Percentiles rank a stretch among this genome's conserved stretches.
These are phyloP conservation scores for Phytophthora parvispora DNA, from an alignment of 352 stramenopile genomes.

Conservation along the genomic window DNA sequence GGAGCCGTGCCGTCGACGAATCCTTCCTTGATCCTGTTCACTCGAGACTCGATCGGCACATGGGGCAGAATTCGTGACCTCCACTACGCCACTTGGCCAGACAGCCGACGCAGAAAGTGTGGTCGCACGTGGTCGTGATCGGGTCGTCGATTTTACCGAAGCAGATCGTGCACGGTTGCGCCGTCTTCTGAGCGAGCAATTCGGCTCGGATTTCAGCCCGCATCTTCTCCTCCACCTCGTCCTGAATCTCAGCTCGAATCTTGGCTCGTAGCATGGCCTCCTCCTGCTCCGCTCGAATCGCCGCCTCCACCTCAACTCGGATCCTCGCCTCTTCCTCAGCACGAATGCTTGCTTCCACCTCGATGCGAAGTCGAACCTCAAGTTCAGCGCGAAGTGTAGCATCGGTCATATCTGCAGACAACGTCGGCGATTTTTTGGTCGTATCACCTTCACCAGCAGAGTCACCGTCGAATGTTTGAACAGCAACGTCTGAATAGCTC, in stretches of 20 bases:
- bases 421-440: neutral
- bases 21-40: slow-evolving; percentile 1
- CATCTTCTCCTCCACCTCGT: slow-evolving; percentile 27
- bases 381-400: neutral
- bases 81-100: slow-evolving; percentile 10
- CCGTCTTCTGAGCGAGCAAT: slow-evolving; percentile 13
- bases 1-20: too few relatives aligned
- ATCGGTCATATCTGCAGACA: neutral
- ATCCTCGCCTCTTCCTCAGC: slow-evolving; percentile 17
- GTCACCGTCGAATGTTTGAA: slow-evolving; percentile 1
- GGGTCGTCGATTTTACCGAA: slow-evolving; percentile 7
- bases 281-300: slow-evolving; percentile 20
- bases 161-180: slow-evolving; percentile 22
- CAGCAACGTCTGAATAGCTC: too few relatives aligned
- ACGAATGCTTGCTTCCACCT: slow-evolving; percentile 24
- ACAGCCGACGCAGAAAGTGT: slow-evolving; percentile 20
- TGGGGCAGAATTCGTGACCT: slow-evolving; percentile 13
- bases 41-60: slow-evolving; percentile 12
- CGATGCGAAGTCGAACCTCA: slow-evolving; percentile 10
- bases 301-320: slow-evolving; percentile 16
- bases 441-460: neutral
- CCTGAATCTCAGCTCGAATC: slow-evolving; percentile 25
- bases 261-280: slow-evolving; percentile 7
- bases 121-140: slow-evolving; percentile 10
- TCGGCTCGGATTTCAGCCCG: slow-evolving; percentile 18